These are phyloP conservation scores for Colletotrichum cereale DNA, from an alignment of 2,329 filamentous ascomycete species.

Conservation along the genomic window DNA sequence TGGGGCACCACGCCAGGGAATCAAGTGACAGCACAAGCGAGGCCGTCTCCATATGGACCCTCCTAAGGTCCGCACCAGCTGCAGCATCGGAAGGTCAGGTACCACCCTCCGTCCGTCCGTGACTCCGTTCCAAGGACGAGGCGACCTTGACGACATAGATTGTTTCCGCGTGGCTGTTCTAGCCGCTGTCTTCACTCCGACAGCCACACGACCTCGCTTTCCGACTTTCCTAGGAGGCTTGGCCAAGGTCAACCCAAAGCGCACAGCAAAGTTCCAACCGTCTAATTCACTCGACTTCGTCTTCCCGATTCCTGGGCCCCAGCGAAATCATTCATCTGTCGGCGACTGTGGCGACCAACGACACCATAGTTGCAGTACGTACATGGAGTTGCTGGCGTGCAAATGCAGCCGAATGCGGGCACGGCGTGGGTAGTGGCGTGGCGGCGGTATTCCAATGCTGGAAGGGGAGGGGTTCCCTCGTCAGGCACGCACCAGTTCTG, in stretches of 20 bases:
- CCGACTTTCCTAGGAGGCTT: constrained; percentile 17
- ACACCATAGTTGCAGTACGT: background rate
- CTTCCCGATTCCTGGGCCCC: background rate
- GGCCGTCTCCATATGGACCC: constrained; percentile 25
- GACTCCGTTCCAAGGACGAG: constrained; percentile 26
- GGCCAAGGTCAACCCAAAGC: background rate
- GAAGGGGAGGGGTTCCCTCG: constrained; percentile 2
- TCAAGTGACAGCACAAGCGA: constrained; percentile 38
- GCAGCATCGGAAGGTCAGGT: constrained; percentile 30
- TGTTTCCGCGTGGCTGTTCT: constrained; percentile 5
- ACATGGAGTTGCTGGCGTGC: background rate
- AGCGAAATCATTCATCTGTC: constrained; percentile 7
- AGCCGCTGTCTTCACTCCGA: background rate
- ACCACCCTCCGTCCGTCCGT: constrained; percentile 17
- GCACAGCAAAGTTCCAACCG: background rate
- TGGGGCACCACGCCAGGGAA: constrained; percentile 11
- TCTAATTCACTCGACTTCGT: background rate
- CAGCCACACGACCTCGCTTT: constrained; percentile 12
- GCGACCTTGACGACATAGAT: constrained; percentile 28
- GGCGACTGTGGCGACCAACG: background rate
- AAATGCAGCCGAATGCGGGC: constrained; percentile 11
- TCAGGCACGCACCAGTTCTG: constrained; percentile 27
- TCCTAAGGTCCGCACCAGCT: constrained; percentile 31
- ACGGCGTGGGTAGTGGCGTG: constrained; percentile 11
- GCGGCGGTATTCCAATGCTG: background rate